Conservation (phyloP, 768 basidiomycete genomes). For the Infundibulicybe gibba region DNA sequence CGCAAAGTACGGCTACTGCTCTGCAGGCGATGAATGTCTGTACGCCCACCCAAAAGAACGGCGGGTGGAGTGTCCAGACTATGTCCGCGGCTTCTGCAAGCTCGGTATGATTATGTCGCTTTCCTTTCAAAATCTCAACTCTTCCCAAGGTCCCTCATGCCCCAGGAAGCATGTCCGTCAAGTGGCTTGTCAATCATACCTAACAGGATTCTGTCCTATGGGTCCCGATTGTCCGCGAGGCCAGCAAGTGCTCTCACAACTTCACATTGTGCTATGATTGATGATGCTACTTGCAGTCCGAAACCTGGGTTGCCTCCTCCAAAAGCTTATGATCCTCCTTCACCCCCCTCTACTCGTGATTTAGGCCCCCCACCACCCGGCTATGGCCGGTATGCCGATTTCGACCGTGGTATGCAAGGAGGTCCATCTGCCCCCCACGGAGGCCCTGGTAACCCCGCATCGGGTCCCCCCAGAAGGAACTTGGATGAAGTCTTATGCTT, state of each 20-base stretch:
- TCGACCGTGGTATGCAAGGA: slow-evolving; percentile 49
- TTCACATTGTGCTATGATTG: slow-evolving; percentile 8
- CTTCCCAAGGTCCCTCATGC: slow-evolving; percentile 69
- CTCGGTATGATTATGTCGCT: slow-evolving; percentile 55
- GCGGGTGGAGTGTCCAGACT: slow-evolving; percentile 91
- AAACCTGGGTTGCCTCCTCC: slow-evolving; percentile 37
- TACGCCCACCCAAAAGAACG: slow-evolving; percentile 95
- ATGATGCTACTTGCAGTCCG: slow-evolving; percentile 47
- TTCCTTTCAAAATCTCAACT: slow-evolving; percentile 2
- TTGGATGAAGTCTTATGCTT: slow-evolving; percentile 84
- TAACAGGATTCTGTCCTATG: slow-evolving; percentile 90
- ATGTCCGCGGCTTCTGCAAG: slow-evolving; percentile 93
- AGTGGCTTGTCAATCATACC: slow-evolving; percentile 85
- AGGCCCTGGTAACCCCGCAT: slow-evolving; percentile 18
- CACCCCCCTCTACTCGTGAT: slow-evolving; percentile 71
- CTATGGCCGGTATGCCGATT: slow-evolving; percentile 80
- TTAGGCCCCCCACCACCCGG: slow-evolving; percentile 91
- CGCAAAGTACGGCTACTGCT: slow-evolving; percentile 96
- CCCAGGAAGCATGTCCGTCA: slow-evolving; percentile 91
- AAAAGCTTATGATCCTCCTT: slow-evolving; percentile 53
- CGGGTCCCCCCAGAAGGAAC: slow-evolving; percentile 57
- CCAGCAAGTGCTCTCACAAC: slow-evolving; percentile 58
- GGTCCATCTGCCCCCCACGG: slow-evolving; percentile 14
- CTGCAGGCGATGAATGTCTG: slow-evolving; percentile 94
- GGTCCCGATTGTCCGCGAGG: slow-evolving; percentile 86